Evolutionary conservation across 163 green algal genomes (phyloP), one percentile per base, ranked within the genome.

Genomic region (Coccomyxa subellipsoidea): DNA sequence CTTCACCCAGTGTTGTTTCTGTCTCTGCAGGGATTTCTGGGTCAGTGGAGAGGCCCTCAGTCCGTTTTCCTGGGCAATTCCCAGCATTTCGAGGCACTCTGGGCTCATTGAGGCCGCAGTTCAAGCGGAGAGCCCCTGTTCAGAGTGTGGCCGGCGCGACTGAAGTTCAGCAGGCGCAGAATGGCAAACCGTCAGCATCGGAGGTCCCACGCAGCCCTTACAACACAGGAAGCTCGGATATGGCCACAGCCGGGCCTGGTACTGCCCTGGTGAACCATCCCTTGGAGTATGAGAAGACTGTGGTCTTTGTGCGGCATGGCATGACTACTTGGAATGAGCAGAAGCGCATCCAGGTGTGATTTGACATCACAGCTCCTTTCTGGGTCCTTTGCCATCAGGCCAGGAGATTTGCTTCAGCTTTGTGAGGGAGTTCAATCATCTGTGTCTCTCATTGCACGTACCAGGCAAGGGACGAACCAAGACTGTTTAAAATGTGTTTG

Each of bases 281-380:
- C 29, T 70, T 90, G 23, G 10, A 38, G 54, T 54, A 31, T n/a
- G 85, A 90, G 31, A 95, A 95, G 81, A 78, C 72, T 12, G 89
- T 95, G 38, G 89, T 94, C 34, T 79, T 95, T 77, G 81, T 95
- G 5, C 78, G 91, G 38, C 91, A 95, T 78, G 91, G 91, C 6
- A 81, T 91, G 39, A 92, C 88, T 34, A 90, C 86, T 2, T 95
- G 91, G 91, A 95, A 94, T 81, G 76, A 87, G 31, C 77, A 93
- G 83, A 82, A 87, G 15, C 81, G 90, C 8, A 92, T 92, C 70
- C 89, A 93, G 87, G 90, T 86, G 38, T 35, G 37, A 10, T 2
- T 18, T 36, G 27, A n/a, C n/a, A n/a, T 7, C 2, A 35, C n/a
- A 2, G 18, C 32, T 76, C 7, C 39, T 23, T 54, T 54, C 39